A percentile compares a stretch with the other conserved stretches of the same genome.
Conservation (phyloP, 2,329 filamentous ascomycete genomes). For the Claviceps sp. region DNA sequence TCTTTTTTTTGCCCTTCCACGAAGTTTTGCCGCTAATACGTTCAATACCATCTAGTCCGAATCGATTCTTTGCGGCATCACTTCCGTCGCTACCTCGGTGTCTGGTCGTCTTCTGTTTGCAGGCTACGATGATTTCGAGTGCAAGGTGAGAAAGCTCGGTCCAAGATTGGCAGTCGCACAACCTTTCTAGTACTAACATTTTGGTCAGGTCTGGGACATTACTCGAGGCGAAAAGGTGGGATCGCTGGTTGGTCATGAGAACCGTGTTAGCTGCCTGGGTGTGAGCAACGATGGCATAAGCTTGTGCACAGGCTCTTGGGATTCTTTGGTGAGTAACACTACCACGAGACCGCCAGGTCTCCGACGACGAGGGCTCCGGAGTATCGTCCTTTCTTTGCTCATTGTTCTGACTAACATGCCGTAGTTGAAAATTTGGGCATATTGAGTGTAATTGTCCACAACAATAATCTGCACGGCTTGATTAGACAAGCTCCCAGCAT, state of each 20-base stretch:
- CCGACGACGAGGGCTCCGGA: no score
- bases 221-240: conserved; percentile 94
- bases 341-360: not conserved
- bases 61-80: conserved; percentile 94
- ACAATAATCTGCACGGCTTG: conserved; percentile 13
- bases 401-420: conserved; percentile 4
- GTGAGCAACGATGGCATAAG: conserved; percentile 99
- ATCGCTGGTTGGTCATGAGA: conserved; percentile 92
- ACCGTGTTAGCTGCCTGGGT: conserved; percentile 94
- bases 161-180: not conserved
- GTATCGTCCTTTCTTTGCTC: no score
- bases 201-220: conserved; percentile 80
- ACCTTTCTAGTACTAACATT: conserved; percentile 5
- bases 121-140: conserved; percentile 98
- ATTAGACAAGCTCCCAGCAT: conserved; percentile 17
- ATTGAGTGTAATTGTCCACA: conserved; percentile 32
- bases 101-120: conserved; percentile 91
- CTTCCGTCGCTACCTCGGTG: conserved; percentile 93
- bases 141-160: conserved; percentile 57
- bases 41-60: conserved; percentile 53
- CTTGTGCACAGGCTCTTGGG: conserved; percentile 98
- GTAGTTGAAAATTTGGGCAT: conserved; percentile 81
- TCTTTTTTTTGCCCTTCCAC: not conserved
- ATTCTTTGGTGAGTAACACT: conserved; percentile 69
- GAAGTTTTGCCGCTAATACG: conserved; percentile 8